phyloP scores from a whole-genome alignment of 2,329 filamentous ascomycete genomes.

The Monosporascus sp. region DNA sequence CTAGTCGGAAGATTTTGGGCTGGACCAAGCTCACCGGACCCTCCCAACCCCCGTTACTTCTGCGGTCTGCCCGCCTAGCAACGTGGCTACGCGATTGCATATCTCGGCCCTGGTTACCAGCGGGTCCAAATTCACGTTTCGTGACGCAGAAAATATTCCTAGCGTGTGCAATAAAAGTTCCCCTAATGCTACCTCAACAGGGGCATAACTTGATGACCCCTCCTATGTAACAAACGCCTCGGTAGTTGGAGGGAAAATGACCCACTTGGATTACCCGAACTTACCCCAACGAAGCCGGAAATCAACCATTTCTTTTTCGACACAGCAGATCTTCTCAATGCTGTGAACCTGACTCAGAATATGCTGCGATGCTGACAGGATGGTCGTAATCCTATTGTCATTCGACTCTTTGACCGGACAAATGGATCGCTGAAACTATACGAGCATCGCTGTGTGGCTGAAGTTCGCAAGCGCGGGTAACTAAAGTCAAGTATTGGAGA shows the following conservation, averaged over 20 bases:
- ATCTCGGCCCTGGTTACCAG: neutral
- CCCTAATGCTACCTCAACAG: neutral
- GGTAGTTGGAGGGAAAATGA: neutral
- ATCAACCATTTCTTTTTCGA: no score
- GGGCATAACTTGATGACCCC: neutral
- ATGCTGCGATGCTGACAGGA: no score
- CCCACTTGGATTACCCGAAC: neutral
- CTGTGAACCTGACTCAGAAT: no score
- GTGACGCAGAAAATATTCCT: slow-evolving; percentile 1
- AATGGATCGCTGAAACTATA: no score
- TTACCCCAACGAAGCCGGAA: neutral
- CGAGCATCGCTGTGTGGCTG: no score
- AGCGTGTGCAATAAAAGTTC: neutral
- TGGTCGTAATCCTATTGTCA: no score
- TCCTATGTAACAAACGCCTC: neutral
- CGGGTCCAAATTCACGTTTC: neutral
- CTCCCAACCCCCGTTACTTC: neutral
- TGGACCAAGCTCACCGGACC: neutral
- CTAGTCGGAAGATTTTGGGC: neutral
- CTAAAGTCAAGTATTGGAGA: no score
- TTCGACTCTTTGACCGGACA: no score
- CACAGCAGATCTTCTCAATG: no score
- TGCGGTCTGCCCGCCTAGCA: neutral
- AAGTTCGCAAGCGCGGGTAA: no score
- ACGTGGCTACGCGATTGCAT: no score